Evolutionary conservation across 1,284 basidiomycete species (phyloP).

Genomic region (Rhizoctonia solani): DNA sequence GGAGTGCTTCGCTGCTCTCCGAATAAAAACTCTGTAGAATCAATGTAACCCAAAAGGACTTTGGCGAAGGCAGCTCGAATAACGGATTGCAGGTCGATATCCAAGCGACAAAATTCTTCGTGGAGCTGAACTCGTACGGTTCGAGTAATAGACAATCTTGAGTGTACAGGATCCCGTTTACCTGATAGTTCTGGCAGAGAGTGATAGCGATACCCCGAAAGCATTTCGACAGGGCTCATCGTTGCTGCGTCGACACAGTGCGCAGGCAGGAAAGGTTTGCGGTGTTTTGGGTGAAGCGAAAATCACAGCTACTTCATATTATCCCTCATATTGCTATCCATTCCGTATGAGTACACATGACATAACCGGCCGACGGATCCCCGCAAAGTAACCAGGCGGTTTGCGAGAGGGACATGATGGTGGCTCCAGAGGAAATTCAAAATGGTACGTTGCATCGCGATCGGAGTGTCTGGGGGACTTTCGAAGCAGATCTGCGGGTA

Average conservation of each 20-base stretch:
- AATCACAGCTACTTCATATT: background rate
- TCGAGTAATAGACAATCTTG: background rate
- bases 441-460: background rate
- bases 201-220: conserved; percentile 24
- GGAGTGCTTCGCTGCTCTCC: background rate
- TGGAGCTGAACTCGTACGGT: conserved; percentile 4
- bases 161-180: conserved; percentile 7
- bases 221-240: conserved; percentile 16
- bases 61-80: conserved; percentile 16
- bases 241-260: background rate
- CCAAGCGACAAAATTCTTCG: background rate
- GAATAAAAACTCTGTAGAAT: conserved; percentile 24
- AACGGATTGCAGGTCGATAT: conserved; percentile 8
- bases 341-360: conserved; percentile 1
- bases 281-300: background rate
- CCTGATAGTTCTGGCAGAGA: conserved; percentile 28
- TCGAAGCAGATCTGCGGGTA: background rate
- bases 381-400: background rate
- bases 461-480: conserved; percentile 15
- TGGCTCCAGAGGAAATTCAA: background rate
- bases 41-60: conserved; percentile 22
- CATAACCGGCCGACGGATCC: conserved; percentile 5
- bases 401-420: conserved; percentile 7
- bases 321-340: background rate
- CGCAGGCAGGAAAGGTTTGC: background rate